Base-by-base conservation (phyloP, 495 filamentous ascomycete species). In the Hypomontagnella submonticulosa region DNA sequence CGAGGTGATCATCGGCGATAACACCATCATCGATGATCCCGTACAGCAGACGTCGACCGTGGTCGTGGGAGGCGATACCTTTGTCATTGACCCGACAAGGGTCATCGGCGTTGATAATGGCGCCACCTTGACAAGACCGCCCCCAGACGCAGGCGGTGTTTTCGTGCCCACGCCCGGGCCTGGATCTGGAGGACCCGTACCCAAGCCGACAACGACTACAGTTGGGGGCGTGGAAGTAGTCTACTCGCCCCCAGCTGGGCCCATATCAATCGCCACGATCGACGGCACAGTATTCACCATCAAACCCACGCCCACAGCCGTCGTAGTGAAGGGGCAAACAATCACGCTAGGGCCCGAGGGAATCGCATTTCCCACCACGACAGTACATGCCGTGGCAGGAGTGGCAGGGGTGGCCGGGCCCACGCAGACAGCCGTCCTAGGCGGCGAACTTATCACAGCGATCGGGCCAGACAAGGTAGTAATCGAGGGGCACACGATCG, bases 331-430 rank as follows among this genome's bases (percentile, higher is more conserved):
- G 54, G 82, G 78, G 4, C 76, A 84, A 40, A 81, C 76, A 10
- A 72, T 87, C 43, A 78, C 77, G 18, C 66, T 87, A 32, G 80
- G 79, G 2, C 73, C 84, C 3, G 60, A 57, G n/a, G 79, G 75
- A 44, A 73, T 85, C 43, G 10, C 69, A 4, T 72, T 73, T 46
- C 63, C 61, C 19, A 69, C 57, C 41, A 63, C 77, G 20, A 81
- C 77, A 0, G 63, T 85, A n/a, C 38, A 71, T 12, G 55, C 75
- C 18, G 52, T 74, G 9, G 52, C 61, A 6, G 62, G 47, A 4
- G 52, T 74, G 9, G 52, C 61, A 6, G 62, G 47, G 4, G n/a
- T 18, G 4, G 46, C 72, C 1, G 57, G 68, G 4, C 76, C 80
- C 0, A 80, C 77, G 42, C 74, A 78, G 42, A 70, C 77, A 16